Evolutionary conservation across 2,329 filamentous ascomycete species (phyloP).

Genomic region (Podosphaera fusca): DNA sequence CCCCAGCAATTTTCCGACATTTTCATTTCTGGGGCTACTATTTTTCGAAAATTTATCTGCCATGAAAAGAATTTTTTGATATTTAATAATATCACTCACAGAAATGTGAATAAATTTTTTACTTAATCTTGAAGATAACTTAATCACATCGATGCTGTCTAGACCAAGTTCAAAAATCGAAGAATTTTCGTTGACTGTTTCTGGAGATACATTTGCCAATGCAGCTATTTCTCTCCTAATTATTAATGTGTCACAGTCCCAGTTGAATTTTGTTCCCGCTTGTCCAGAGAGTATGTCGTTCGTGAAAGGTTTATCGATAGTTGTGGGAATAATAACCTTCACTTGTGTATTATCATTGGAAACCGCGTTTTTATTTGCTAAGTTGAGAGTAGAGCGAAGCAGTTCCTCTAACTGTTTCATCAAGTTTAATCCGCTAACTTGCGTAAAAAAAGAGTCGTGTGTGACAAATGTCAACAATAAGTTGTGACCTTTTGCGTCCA

Average conservation of each 20-base stretch:
- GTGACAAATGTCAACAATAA: constrained; percentile 37
- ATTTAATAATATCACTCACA: constrained; percentile 56
- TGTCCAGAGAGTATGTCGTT: background rate
- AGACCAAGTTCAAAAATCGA: constrained; percentile 65
- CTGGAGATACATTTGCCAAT: constrained; percentile 30
- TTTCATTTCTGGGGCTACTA: background rate
- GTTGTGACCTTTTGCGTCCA: constrained; percentile 21
- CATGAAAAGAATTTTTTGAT: constrained; percentile 44
- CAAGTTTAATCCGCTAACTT: constrained; percentile 17
- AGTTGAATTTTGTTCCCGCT: constrained; percentile 16
- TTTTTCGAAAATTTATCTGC: constrained; percentile 3
- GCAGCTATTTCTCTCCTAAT: constrained; percentile 39
- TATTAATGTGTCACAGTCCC: constrained; percentile 28
- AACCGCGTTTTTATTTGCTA: constrained; percentile 5
- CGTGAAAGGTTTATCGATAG: background rate
- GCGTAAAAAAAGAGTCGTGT: constrained; percentile 22
- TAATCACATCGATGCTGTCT: constrained; percentile 83
- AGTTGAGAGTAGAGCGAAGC: constrained; percentile 6
- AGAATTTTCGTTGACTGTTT: constrained; percentile 30
- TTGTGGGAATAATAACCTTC: background rate
- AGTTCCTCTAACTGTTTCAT: constrained; percentile 20
- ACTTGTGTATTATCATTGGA: background rate
- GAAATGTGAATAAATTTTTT: constrained; percentile 34
- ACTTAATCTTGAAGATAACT: constrained; percentile 50
- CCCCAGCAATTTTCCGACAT: background rate